Conservation (phyloP, 2,329 filamentous ascomycete species). For the Neofusicoccum ribis region DNA sequence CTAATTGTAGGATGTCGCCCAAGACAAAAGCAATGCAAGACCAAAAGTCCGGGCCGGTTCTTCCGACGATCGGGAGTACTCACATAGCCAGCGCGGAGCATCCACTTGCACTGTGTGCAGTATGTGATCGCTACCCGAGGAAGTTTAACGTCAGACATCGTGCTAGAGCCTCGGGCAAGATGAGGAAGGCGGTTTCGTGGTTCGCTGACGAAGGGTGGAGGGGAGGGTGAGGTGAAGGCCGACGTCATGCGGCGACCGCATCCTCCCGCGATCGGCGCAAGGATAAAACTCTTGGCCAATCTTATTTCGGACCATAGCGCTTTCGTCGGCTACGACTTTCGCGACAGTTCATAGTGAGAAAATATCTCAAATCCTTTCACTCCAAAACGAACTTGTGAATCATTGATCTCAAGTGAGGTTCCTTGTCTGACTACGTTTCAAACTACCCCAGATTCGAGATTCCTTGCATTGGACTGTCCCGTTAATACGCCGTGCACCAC, state of each 20-base stretch:
- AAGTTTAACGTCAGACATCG: slow-evolving; percentile 38
- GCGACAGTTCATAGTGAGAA: too few species aligned
- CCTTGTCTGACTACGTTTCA: not conserved
- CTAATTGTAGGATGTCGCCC: not conserved
- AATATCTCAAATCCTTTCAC: too few species aligned
- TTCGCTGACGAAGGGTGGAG: not conserved
- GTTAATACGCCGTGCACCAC: not conserved
- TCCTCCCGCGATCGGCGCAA: not conserved
- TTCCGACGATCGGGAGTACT: slow-evolving; percentile 26
- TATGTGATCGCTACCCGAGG: slow-evolving; percentile 85
- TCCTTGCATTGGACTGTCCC: too few species aligned
- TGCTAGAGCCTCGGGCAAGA: not conserved
- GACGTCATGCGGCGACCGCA: not conserved
- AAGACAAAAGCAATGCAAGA: not conserved
- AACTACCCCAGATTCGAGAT: not conserved
- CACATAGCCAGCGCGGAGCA: slow-evolving; percentile 80
- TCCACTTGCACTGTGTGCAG: slow-evolving; percentile 94
- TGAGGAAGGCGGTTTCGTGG: not conserved
- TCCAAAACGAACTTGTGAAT: too few species aligned
- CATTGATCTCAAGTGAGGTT: not conserved
- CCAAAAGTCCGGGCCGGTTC: not conserved
- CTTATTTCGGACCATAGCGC: too few species aligned
- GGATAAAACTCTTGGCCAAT: not conserved
- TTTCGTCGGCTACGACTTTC: too few species aligned
- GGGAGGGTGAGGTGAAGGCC: not conserved